phyloP scores from a whole-genome alignment of 148 eudicot species.

The Chenopodium formosanum region DNA sequence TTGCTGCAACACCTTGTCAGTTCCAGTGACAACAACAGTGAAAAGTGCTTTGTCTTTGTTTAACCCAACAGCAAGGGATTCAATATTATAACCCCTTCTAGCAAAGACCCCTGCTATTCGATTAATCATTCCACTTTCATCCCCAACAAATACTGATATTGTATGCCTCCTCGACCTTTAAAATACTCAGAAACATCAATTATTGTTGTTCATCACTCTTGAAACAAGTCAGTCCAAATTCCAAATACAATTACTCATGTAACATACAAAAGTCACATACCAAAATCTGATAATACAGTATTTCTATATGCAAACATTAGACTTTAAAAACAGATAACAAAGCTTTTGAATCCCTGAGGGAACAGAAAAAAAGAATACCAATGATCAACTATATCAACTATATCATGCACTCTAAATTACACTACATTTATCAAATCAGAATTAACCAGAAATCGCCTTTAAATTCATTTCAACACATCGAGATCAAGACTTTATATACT shows the following conservation, averaged over 20 bases:
- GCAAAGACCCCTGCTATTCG: slow-evolving; percentile 96
- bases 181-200: background rate
- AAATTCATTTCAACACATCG: background rate
- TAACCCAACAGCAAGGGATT: slow-evolving; percentile 95
- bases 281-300: background rate
- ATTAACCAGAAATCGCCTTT: background rate
- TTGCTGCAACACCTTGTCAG: slow-evolving; percentile 69
- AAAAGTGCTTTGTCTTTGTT: slow-evolving; percentile 92
- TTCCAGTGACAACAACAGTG: slow-evolving; percentile 90
- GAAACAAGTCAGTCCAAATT: background rate
- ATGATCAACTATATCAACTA: background rate
- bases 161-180: slow-evolving; percentile 73
- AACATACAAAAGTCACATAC: background rate
- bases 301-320: background rate
- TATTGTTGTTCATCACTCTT: background rate
- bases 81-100: slow-evolving; percentile 89
- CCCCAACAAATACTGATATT: slow-evolving; percentile 90
- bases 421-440: background rate
- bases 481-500: background rate
- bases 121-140: slow-evolving; percentile 95
- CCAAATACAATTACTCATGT: background rate
- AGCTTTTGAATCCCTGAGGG: background rate
- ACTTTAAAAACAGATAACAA: background rate
- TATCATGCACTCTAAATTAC: background rate
- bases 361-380: background rate